A percentile compares a stretch with the other conserved stretches of the same genome.
phyloP scores from a whole-genome alignment of 768 basidiomycete species.

The Tephrocybe sp. region DNA sequence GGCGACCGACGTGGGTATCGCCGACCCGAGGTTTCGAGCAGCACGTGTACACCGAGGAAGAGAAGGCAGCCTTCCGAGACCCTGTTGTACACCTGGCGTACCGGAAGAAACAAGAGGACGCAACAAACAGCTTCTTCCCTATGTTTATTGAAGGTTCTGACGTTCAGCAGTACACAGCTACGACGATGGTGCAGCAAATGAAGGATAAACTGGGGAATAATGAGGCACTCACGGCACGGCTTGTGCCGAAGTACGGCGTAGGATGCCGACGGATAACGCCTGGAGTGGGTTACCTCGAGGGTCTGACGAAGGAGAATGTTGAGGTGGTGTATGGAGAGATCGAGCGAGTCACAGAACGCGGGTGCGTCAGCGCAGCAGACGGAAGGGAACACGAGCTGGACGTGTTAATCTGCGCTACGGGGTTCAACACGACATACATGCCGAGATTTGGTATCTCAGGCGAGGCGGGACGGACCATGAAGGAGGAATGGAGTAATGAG shows the following conservation, averaged over 20 bases:
- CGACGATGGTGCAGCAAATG: slow-evolving; percentile 36
- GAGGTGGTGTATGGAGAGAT: slow-evolving; percentile 30
- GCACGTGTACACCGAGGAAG: slow-evolving; percentile 38
- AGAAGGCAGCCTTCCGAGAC: slow-evolving; percentile 39
- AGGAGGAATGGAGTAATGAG: slow-evolving; percentile 32
- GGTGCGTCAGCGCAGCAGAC: slow-evolving; percentile 23
- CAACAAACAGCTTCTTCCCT: slow-evolving; percentile 34
- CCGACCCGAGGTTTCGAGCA: slow-evolving; percentile 25
- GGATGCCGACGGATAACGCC: slow-evolving; percentile 37
- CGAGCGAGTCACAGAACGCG: slow-evolving; percentile 26
- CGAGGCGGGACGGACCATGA: slow-evolving; percentile 22
- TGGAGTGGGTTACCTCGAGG: slow-evolving; percentile 33
- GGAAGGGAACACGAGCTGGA: slow-evolving; percentile 33
- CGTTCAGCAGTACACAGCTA: slow-evolving; percentile 29
- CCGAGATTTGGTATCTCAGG: slow-evolving; percentile 35
- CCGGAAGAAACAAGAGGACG: slow-evolving; percentile 38
- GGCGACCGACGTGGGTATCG: slow-evolving; percentile 31
- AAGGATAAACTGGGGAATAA: slow-evolving; percentile 36
- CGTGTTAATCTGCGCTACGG: slow-evolving; percentile 38
- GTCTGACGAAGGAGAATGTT: slow-evolving; percentile 29
- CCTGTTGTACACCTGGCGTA: slow-evolving; percentile 40
- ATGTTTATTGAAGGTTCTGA: slow-evolving; percentile 31
- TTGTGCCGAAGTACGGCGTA: slow-evolving; percentile 34
- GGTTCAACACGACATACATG: slow-evolving; percentile 33
- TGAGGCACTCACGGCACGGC: slow-evolving; percentile 40